Conservation (phyloP, 129 eudicot genomes). For the Gnaphalium uliginosum region DNA sequence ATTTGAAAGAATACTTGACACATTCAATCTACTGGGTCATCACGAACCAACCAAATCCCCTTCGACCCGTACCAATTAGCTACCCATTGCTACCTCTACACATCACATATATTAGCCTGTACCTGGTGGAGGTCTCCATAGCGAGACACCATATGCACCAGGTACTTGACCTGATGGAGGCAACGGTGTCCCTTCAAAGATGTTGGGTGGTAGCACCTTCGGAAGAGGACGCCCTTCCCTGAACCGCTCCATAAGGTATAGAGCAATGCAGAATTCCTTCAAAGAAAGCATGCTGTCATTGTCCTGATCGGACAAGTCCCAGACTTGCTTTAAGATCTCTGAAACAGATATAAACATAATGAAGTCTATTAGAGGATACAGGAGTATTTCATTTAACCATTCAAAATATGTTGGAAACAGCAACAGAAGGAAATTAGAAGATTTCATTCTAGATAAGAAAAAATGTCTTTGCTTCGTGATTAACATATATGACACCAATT, state of each 20-base stretch:
- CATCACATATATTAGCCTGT: slow-evolving; percentile 15
- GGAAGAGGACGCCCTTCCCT: slow-evolving; percentile 93
- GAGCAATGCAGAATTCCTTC: slow-evolving; percentile 85
- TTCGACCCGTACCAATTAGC: no score
- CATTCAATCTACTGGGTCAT: no score
- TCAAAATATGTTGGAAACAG: not conserved
- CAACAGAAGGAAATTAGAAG: not conserved
- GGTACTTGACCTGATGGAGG: slow-evolving; percentile 42
- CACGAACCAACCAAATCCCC: no score
- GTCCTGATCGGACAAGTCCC: slow-evolving; percentile 96
- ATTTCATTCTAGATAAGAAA: not conserved
- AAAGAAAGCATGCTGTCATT: slow-evolving; percentile 92
- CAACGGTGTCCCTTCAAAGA: slow-evolving; percentile 57
- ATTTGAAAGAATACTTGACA: not conserved
- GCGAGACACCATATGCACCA: slow-evolving; percentile 36
- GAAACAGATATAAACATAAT: slow-evolving; percentile 29
- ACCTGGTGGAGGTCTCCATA: slow-evolving; percentile 39
- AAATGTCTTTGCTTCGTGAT: not conserved
- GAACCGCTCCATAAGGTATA: slow-evolving; percentile 81
- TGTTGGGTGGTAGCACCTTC: slow-evolving; percentile 48
- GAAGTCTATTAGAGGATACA: not conserved
- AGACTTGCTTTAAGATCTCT: slow-evolving; percentile 86
- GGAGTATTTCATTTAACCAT: not conserved
- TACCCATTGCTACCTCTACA: not conserved
- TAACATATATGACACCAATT: not conserved